Evolutionary conservation across 106 monocot genomes (phyloP), one percentile per base, ranked within the genome.

Genomic region (Dendrobium officinale): DNA sequence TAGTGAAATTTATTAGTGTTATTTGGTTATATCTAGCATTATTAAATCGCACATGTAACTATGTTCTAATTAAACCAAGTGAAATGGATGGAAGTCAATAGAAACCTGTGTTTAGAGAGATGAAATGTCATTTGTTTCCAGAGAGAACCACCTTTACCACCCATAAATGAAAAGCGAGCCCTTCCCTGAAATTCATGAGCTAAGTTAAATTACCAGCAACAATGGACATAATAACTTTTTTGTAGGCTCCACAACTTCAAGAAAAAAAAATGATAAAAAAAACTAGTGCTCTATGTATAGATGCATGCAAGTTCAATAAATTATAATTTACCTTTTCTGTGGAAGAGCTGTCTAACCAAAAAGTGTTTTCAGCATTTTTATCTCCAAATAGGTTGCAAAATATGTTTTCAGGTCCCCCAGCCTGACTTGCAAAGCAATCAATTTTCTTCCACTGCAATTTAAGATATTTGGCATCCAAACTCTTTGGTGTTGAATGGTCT

Each of bases 91-190:
- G 27, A 67, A 40, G 37, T 72, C 37, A 9, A 31, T 77, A 84
- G 77, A 80, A 67, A 93, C 92, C 87, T 92, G 70, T 92, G 84
- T 78, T 88, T 81, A 75, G 81, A 84, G 27, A 98, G 85, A 79
- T 58, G 77, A 87, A 89, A 98, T 56, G 91, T 87, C 7, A 98
- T 54, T 82, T 98, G 97, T 87, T 89, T 98, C 97, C 97, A 98
- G 26, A 98, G 75, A 13, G 84, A 42, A 3, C 94, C 97, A 18
- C 94, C 97, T 85, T 87, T 92, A 19, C 92, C 91, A 61, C 97
- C 97, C 97, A 98, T 92, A 84, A 94, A 98, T 54, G 97, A 98
- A 87, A 94, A 98, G 6, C 97, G 87, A 56, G 97, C 97, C 83
- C 94, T 94, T 74, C 87, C 83, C 97, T 98, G 82, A 51, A 85